Base-by-base conservation (phyloP, 345 rosid genomes). In the Toxicodendron radicans region DNA sequence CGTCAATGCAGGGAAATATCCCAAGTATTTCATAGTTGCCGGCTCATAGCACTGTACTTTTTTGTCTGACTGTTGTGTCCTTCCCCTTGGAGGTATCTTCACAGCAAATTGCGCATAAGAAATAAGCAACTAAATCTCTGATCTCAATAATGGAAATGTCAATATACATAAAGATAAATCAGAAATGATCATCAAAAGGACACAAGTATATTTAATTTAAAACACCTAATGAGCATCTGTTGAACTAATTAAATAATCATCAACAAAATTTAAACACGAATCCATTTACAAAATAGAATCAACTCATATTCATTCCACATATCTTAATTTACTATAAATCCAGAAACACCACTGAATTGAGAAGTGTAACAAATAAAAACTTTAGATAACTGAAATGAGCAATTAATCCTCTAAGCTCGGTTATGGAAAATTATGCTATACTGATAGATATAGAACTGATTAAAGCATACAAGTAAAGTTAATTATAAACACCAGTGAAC, bases 21-120 rank as follows among this genome's bases (percentile, higher is more conserved):
- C 99, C 80, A 95, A 81, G 85, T 95, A 95, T 72, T 88, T 95
- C 99, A 91, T 93, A 9, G 99, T 93, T 30, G 99, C 98, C 73
- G 99, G 99, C 79, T 95, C 99, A 63, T 95, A 95, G 80, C 99
- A 95, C 73, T 90, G 98, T 80, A 93, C 97, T 78, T 86, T 95
- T 73, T 84, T 88, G 45, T 95, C 99, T 0, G 89, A 83, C 78
- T 90, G 98, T 71, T 88, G 95, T 10, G 89, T 79, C 86, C 96
- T 88, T 75, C 97, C 99, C 81, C 96, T 89, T 0, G 99, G 92
- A 82, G 99, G 99, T 68, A 95, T 82, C 99, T 95, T 80, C 80
- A 52, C 45, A 62, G 23, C 23, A 57, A 21, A 64, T 65, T 56
- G 73, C 20, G 35, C 7, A 20, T 2, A 45, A 38, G n/a, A 67